These are phyloP conservation scores for Kodamaea alishanica DNA, from an alignment of 1,139 yeast genomes.

Conservation along the genomic window DNA sequence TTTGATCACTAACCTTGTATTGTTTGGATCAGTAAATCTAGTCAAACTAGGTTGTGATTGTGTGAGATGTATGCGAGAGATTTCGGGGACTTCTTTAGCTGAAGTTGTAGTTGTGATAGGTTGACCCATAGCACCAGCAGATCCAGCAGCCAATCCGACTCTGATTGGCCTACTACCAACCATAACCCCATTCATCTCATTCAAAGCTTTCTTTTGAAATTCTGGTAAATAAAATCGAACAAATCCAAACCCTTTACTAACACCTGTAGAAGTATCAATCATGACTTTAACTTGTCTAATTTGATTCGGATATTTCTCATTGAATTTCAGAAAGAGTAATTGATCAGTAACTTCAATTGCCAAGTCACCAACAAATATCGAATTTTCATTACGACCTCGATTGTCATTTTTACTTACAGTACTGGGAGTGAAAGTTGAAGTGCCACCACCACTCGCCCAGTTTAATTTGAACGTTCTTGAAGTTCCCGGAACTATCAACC, in stretches of 20 bases:
- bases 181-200: slow-evolving; percentile 78
- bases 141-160: slow-evolving; percentile 44
- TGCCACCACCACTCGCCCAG: slow-evolving; percentile 57
- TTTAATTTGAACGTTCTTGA: slow-evolving; percentile 65
- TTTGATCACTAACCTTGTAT: slow-evolving; percentile 28
- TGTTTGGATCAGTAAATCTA: slow-evolving; percentile 34
- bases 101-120: slow-evolving; percentile 8
- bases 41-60: slow-evolving; percentile 36
- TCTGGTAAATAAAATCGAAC: slow-evolving; percentile 72
- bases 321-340: slow-evolving; percentile 64
- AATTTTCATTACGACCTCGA: slow-evolving; percentile 42
- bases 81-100: slow-evolving; percentile 6
- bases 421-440: background rate
- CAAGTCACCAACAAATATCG: slow-evolving; percentile 85
- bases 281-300: slow-evolving; percentile 84
- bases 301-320: slow-evolving; percentile 60
- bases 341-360: slow-evolving; percentile 75
- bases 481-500: slow-evolving; percentile 60
- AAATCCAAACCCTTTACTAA: slow-evolving; percentile 87
- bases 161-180: slow-evolving; percentile 74
- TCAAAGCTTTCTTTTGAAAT: slow-evolving; percentile 71
- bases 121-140: slow-evolving; percentile 7
- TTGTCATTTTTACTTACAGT: slow-evolving; percentile 3
- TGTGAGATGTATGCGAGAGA: slow-evolving; percentile 16
- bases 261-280: slow-evolving; percentile 73